These are phyloP conservation scores for Wickerhamomyces strasburgensis DNA, from an alignment of 805 yeast species.

Conservation along the genomic window DNA sequence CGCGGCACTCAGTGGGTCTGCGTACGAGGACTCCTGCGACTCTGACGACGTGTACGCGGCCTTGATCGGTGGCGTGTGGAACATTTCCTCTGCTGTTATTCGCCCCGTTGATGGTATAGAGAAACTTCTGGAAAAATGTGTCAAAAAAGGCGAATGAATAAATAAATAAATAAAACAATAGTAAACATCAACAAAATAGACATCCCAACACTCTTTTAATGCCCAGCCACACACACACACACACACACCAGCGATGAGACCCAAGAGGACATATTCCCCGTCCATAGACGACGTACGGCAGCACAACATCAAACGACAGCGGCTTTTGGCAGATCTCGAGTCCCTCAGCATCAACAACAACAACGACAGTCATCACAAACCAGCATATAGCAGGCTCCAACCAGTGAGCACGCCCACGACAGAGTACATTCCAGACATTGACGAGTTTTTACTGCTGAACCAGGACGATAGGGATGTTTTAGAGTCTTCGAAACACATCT, in stretches of 20 bases:
- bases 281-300: conserved; percentile 20
- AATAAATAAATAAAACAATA: background rate
- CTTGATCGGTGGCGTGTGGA: conserved; percentile 14
- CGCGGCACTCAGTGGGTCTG: conserved; percentile 3
- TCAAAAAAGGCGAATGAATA: background rate
- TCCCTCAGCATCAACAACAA: conserved; percentile 18
- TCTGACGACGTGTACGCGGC: conserved; percentile 1
- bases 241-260: background rate
- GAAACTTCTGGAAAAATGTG: background rate
- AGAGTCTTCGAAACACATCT: conserved; percentile 12
- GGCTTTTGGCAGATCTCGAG: conserved; percentile 30
- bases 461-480: conserved; percentile 21
- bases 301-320: conserved; percentile 30
- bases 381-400: conserved; percentile 5
- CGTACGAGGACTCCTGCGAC: background rate
- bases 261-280: conserved; percentile 16
- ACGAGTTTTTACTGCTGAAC: conserved; percentile 19
- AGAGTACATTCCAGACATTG: conserved; percentile 19
- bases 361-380: background rate
- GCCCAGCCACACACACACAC: too few species aligned
- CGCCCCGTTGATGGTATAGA: too few species aligned
- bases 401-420: conserved; percentile 6
- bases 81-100: too few species aligned
- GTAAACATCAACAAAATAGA: background rate
- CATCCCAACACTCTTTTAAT: too few species aligned